Evolutionary conservation across 176 grass and related monocot genomes (phyloP), one percentile per base, ranked within the genome.

Genomic region (Coix lacrymajobi): DNA sequence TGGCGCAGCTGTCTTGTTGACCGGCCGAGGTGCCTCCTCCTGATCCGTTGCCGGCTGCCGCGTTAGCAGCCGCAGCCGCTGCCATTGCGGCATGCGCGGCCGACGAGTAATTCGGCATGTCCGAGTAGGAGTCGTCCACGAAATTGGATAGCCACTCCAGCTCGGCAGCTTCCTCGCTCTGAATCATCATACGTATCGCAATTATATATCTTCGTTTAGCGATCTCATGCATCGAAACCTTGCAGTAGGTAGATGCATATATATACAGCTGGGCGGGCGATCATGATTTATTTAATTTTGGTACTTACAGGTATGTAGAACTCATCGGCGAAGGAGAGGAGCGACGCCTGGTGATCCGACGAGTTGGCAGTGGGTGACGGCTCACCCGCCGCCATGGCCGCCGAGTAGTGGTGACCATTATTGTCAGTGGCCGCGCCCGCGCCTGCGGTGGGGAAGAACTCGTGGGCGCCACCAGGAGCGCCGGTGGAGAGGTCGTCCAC

Each of bases 61-160:
- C 45, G 45, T 83, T 74, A 56, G 79, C 79, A 10, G 9, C 89
- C 28, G 76, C 87, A 0, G 74, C 84, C 24, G 87, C 67, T 15
- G 64, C 62, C 75, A 90, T 83, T 61, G 90, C 81, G 14, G 80
- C 90, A 9, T 89, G 88, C 22, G 90, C 70, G 11, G 93, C 61
- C 1, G 90, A 81, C 49, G 82, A 72, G 73, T 92, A 88, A 85
- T 90, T 86, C 41, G 92, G 92, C 83, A 94, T 87, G 83, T 99
- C 96, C 17, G 93, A 93, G 92, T 93, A 98, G 26, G 96, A 99
- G 76, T 99, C 96, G 66, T 99, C 96, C 17, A 99, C 96, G 52
- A 99, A 99, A 79, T 95, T 99, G 7, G 96, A 96, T 17, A 99
- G 89, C 96, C 96, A 99, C 81, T 99, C 96, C 57, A 99, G 93